Conservation (phyloP, 768 basidiomycete species). For the Chalciporus pseudorubinellus region DNA sequence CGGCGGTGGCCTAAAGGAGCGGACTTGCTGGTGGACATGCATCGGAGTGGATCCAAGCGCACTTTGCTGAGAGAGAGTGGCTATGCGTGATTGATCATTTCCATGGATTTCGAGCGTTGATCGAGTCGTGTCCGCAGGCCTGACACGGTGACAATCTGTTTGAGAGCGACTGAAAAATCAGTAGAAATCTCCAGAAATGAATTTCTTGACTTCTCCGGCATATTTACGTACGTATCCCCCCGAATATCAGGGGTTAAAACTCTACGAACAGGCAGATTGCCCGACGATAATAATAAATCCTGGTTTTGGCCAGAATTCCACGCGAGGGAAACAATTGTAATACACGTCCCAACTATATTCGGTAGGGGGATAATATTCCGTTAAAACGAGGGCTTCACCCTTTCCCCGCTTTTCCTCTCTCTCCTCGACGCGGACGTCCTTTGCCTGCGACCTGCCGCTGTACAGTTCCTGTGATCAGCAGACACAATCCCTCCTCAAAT, state of each 20-base stretch:
- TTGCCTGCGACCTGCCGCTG: conserved; percentile 16
- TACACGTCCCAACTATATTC: conserved; percentile 68
- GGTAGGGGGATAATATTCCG: conserved; percentile 64
- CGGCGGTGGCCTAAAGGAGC: conserved; percentile 16
- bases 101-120: conserved; percentile 8
- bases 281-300: conserved; percentile 56
- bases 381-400: conserved; percentile 71
- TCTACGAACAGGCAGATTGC: conserved; percentile 49
- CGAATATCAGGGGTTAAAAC: conserved; percentile 57
- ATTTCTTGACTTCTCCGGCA: conserved; percentile 31
- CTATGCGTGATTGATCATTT: too few relatives aligned
- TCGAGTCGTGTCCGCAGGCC: conserved; percentile 9
- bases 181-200: conserved; percentile 33
- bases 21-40: conserved; percentile 1
- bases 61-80: not conserved
- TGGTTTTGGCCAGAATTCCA: conserved; percentile 56
- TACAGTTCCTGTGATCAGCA: conserved; percentile 26
- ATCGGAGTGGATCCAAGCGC: conserved; percentile 1
- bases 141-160: conserved; percentile 20
- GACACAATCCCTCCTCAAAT: conserved; percentile 37
- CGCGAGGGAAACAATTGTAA: conserved; percentile 62
- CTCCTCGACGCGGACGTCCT: conserved; percentile 38
- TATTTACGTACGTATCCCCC: conserved; percentile 61
- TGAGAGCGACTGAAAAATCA: conserved; percentile 17
- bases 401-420: conserved; percentile 61